Conservation (phyloP, 129 eudicot genomes). For the Saussurea involucrata region DNA sequence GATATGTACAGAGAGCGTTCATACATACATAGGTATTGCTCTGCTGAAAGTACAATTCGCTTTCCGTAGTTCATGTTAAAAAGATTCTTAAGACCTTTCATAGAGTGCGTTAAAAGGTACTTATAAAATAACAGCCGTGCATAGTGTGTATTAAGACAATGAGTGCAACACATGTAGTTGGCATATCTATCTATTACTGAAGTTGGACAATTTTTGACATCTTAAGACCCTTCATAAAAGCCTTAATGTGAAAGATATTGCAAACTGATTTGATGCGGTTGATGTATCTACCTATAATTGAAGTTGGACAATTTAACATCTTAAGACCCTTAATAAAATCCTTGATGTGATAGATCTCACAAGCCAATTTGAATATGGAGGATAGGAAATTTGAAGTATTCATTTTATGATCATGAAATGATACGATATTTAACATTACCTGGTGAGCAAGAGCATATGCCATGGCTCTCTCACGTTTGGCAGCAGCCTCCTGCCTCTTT, state of each 20-base stretch:
- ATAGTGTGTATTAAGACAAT: not conserved
- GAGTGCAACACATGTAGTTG: not conserved
- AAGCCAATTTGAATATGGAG: not conserved
- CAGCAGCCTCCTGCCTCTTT: constrained; percentile 90
- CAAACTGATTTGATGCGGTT: not conserved
- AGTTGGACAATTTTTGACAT: not conserved
- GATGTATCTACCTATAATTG: not conserved
- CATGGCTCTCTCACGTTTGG: constrained; percentile 96
- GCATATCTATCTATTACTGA: not conserved
- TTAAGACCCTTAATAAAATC: not conserved
- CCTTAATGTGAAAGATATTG: not conserved
- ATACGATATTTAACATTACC: constrained; percentile 31
- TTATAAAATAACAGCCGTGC: too few species aligned
- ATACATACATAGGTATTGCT: too few species aligned
- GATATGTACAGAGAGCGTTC: too few species aligned
- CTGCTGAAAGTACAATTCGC: too few species aligned
- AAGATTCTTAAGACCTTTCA: not conserved
- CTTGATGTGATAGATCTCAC: not conserved
- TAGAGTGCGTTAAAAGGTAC: too few species aligned
- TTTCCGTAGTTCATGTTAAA: not conserved
- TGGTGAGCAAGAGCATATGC: constrained; percentile 95
- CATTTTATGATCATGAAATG: not conserved
- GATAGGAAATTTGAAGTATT: not conserved
- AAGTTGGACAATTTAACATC: not conserved
- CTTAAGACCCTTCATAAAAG: not conserved